Evolutionary conservation across 257 asterid genomes (phyloP).

Genomic region (Scutellaria minor): DNA sequence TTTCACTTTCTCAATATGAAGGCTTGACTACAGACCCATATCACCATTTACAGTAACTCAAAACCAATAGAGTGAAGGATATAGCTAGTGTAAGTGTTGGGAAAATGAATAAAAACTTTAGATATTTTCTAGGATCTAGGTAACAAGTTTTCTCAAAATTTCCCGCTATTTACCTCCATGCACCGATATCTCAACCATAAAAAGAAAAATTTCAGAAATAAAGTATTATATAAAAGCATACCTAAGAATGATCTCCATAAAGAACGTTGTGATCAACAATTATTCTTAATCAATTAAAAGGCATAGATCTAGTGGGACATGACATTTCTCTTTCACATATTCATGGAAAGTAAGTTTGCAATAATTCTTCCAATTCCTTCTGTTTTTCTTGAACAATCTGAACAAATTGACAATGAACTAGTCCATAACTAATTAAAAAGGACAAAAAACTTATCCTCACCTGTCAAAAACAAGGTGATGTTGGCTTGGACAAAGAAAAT

Average conservation of each 20-base stretch:
- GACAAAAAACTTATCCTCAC: slow-evolving; percentile 38
- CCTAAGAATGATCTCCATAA: neutral
- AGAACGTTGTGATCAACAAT: neutral
- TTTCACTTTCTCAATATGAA: neutral
- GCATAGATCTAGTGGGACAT: neutral
- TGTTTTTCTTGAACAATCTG: neutral
- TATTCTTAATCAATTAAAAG: slow-evolving; percentile 3
- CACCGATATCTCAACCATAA: neutral
- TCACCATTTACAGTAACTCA: neutral
- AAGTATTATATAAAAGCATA: neutral
- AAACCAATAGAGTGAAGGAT: neutral
- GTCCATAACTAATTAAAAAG: slow-evolving; percentile 6
- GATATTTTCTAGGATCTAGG: neutral
- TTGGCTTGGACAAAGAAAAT: slow-evolving; percentile 80
- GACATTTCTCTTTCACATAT: slow-evolving; percentile 1
- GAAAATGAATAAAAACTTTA: neutral
- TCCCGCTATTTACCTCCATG: neutral
- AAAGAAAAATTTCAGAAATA: neutral
- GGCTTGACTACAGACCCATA: neutral
- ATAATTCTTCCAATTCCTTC: no score
- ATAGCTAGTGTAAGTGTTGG: neutral
- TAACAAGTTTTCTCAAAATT: neutral
- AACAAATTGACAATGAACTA: slow-evolving; percentile 1
- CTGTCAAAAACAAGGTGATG: slow-evolving; percentile 80
- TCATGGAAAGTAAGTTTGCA: neutral